These are phyloP conservation scores for Zygosaccharomyces lentus DNA, from an alignment of 805 yeast genomes.

Conservation along the genomic window DNA sequence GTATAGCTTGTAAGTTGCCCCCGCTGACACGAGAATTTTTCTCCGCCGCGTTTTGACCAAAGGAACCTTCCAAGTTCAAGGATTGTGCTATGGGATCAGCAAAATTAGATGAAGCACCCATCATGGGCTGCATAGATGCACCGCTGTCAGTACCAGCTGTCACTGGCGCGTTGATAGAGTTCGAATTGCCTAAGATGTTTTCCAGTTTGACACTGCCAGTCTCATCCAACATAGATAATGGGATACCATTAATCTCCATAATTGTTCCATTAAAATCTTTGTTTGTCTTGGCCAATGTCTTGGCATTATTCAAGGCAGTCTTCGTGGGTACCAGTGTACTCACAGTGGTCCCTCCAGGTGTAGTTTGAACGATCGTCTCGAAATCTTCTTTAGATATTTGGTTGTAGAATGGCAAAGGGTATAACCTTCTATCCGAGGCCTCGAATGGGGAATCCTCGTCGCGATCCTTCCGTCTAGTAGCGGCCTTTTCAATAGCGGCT, in stretches of 20 bases:
- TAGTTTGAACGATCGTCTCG: slow-evolving; percentile 76
- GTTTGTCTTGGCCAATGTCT: slow-evolving; percentile 24
- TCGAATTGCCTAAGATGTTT: background rate
- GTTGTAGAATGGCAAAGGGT: slow-evolving; percentile 84
- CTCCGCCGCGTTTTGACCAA: background rate
- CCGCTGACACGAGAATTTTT: background rate
- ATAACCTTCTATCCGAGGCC: slow-evolving; percentile 38
- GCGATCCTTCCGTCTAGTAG: slow-evolving; percentile 26
- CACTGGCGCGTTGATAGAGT: background rate
- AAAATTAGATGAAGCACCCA: background rate
- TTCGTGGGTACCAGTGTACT: slow-evolving; percentile 87
- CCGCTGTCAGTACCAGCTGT: background rate
- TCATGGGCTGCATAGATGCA: background rate
- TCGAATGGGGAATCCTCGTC: slow-evolving; percentile 22
- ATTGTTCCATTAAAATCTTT: slow-evolving; percentile 30
- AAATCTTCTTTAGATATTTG: slow-evolving; percentile 88
- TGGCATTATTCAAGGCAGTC: slow-evolving; percentile 51
- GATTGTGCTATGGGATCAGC: slow-evolving; percentile 5
- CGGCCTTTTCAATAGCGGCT: slow-evolving; percentile 34
- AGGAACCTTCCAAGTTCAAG: background rate
- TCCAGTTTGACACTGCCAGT: slow-evolving; percentile 57
- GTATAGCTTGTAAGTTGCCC: background rate
- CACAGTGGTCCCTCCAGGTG: slow-evolving; percentile 88
- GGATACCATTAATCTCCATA: slow-evolving; percentile 63
- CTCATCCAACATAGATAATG: slow-evolving; percentile 68